These are phyloP conservation scores for Lactarius sp. DNA, from an alignment of 768 basidiomycete species.

Conservation along the genomic window DNA sequence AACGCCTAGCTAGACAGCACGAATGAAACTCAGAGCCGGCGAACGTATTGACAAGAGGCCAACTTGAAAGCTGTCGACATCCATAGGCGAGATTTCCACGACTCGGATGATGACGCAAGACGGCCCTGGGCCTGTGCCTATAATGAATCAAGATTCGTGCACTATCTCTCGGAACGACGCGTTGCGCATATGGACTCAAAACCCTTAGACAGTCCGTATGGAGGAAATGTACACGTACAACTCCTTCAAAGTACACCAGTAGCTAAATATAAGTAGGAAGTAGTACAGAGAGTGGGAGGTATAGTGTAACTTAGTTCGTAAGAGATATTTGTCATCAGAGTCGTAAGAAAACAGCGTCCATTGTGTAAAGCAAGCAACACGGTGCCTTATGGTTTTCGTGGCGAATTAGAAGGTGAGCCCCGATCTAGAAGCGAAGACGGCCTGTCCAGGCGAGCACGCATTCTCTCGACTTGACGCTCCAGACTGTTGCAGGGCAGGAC, in stretches of 20 bases:
- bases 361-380: not conserved
- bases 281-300: conserved; percentile 8
- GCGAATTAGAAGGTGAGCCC: conserved; percentile 36
- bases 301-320: conserved; percentile 5
- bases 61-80: too few relatives aligned
- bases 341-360: conserved; percentile 2
- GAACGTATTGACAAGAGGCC: too few relatives aligned
- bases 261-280: not conserved
- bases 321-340: conserved; percentile 6
- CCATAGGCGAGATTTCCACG: too few relatives aligned
- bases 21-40: too few relatives aligned
- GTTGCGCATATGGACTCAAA: not conserved
- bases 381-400: conserved; percentile 29
- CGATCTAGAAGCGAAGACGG: conserved; percentile 38
- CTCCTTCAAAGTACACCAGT: conserved; percentile 10
- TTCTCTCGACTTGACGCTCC: conserved; percentile 64
- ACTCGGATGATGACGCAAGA: too few relatives aligned
- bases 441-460: conserved; percentile 59
- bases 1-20: too few relatives aligned
- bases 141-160: not conserved
- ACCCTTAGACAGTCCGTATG: not conserved
- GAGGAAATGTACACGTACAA: not conserved
- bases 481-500: conserved; percentile 26
- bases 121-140: too few relatives aligned
- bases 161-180: not conserved